Evolutionary conservation across 208 protist genomes (phyloP), one percentile per base, ranked within the genome.

Genomic region (Trypanosoma rangeli): DNA sequence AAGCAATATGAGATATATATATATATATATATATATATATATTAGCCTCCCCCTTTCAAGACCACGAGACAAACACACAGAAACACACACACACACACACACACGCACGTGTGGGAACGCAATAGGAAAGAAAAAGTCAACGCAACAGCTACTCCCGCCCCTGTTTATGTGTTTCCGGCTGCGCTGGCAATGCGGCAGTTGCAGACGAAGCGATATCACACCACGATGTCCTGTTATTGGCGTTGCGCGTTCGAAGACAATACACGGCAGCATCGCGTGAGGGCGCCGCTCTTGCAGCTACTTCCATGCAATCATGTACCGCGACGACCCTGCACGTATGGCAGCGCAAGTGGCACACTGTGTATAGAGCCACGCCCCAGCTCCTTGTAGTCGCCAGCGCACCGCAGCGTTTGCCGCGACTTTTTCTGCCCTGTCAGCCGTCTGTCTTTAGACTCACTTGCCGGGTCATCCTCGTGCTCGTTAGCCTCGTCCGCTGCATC

Each of bases 341-440:
- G 90, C 62, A 87, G 76, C 0, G 86, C 84, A n/a, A 96, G 83
- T 9, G 78, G 86, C 66, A 86, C 80, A 64, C 92, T 96, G 31
- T 93, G 84, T 76, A 84, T 79, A 31, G 87, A 93, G 29, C 90
- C 90, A 12, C 86, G 78, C 3, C 90, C 90, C 22, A 92, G 68
- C 46, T 91, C 68, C 28, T 73, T 82, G 50, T 82, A 79, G 20
- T 84, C 80, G 0, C 84, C 86, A 4, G 73, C 84, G 22, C 73
- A 72, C 29, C 71, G 72, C 28, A 35, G 18, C 16, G 48, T 48
- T 12, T 33, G 64, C 20, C 37, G 46, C 26, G 18, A 52, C 29
- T 52, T 69, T 46, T 49, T 68, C 13, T 57, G 33, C 12, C 18
- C 63, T 24, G 18, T 29, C 50, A 3, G 24, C 8, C 29, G 49